Evolutionary conservation across 805 yeast genomes (phyloP).

Genomic region (Kuraishia hungarica): DNA sequence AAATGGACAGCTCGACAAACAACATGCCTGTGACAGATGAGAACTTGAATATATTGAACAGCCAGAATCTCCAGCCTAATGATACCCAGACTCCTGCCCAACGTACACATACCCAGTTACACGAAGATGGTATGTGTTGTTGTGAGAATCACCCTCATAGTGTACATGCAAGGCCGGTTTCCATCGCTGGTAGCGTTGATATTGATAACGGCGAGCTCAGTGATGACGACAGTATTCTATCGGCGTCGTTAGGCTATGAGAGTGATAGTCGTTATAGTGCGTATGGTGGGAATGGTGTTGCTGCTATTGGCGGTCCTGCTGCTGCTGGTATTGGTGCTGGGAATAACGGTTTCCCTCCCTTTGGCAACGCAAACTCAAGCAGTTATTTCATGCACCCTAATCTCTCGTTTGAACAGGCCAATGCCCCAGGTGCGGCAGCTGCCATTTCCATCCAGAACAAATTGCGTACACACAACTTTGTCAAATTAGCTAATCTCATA

Average conservation of each 20-base stretch:
- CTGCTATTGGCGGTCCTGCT: background rate
- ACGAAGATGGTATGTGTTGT: conserved; percentile 41
- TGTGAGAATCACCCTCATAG: conserved; percentile 46
- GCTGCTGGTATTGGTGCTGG: background rate
- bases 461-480: conserved; percentile 31
- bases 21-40: conserved; percentile 18
- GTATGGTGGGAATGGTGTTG: background rate
- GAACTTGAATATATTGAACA: conserved; percentile 20
- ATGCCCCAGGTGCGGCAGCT: conserved; percentile 75
- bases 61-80: conserved; percentile 10
- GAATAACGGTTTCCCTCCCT: conserved; percentile 4
- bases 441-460: conserved; percentile 45
- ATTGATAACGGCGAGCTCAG: conserved; percentile 36
- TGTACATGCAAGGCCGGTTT: conserved; percentile 55
- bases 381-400: conserved; percentile 8
- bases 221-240: conserved; percentile 32
- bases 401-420: conserved; percentile 51
- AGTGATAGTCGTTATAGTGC: conserved; percentile 1
- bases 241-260: conserved; percentile 11
- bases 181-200: conserved; percentile 54
- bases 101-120: background rate
- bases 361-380: conserved; percentile 6
- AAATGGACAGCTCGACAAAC: conserved; percentile 11
- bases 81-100: background rate
- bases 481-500: conserved; percentile 46